A percentile compares a stretch with the other conserved stretches of the same genome.
Conservation (phyloP, 1,284 basidiomycete species). For the Omphalotus olearius region DNA sequence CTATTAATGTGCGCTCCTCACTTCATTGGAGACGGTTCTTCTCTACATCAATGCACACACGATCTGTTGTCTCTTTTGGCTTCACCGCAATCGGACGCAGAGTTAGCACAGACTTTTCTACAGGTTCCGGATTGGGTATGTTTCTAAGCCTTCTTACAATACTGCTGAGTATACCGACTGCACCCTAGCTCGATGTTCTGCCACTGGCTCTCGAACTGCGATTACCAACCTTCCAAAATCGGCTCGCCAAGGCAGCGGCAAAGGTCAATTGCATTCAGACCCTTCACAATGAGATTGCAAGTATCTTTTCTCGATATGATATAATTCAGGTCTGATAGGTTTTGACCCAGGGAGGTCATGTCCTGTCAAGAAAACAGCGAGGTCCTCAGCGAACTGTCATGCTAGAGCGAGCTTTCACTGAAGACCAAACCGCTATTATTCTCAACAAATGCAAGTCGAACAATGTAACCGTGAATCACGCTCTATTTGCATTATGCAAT, state of each 20-base stretch:
- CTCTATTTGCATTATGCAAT: conserved; percentile 41
- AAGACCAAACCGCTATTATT: conserved; percentile 27
- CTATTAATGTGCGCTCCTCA: conserved; percentile 42
- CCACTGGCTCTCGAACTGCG: conserved; percentile 26
- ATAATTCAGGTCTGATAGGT: not conserved
- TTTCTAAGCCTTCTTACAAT: not conserved
- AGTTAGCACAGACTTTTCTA: conserved; percentile 21
- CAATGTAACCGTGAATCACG: conserved; percentile 46
- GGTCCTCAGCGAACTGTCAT: conserved; percentile 32
- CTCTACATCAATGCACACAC: conserved; percentile 42
- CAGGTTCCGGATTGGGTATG: conserved; percentile 21
- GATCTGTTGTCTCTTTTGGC: conserved; percentile 38
- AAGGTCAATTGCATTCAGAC: conserved; percentile 32
- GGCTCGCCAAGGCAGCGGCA: conserved; percentile 25
- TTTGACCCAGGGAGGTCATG: conserved; percentile 33
- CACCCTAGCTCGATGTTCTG: conserved; percentile 22
- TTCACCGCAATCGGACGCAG: conserved; percentile 19
- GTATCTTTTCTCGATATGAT: conserved; percentile 9
- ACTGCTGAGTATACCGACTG: conserved; percentile 2
- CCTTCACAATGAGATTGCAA: conserved; percentile 30
- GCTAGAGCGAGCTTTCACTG: conserved; percentile 31
- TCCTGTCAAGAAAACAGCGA: conserved; percentile 28
- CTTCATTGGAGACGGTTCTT: conserved; percentile 45
- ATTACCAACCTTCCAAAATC: conserved; percentile 17
- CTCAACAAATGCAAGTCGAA: conserved; percentile 38